These are phyloP conservation scores for Paramyrothecium sp. DNA, from an alignment of 2,329 filamentous ascomycete species.

Conservation along the genomic window DNA sequence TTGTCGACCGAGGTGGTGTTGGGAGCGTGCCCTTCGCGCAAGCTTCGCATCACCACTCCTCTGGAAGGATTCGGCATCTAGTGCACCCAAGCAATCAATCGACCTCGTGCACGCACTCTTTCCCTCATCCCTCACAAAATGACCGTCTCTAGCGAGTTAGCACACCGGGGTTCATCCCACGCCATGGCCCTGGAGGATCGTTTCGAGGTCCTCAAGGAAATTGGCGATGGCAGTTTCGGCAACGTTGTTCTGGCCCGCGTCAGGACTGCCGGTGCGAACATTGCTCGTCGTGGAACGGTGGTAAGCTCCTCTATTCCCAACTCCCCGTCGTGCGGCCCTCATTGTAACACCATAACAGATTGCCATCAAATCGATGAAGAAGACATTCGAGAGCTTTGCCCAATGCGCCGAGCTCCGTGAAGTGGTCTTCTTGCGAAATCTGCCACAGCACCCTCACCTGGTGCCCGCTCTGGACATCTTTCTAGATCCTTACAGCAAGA, in stretches of 20 bases:
- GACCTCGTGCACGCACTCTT: not conserved
- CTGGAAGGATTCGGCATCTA: too few species aligned
- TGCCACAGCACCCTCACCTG: slow-evolving; percentile 85
- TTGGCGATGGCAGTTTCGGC: slow-evolving; percentile 97
- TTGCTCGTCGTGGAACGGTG: slow-evolving; percentile 87
- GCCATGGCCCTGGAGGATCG: slow-evolving; percentile 79
- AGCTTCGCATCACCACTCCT: not conserved
- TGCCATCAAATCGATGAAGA: slow-evolving; percentile 99
- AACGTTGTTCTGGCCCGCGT: slow-evolving; percentile 92
- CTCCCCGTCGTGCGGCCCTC: slow-evolving; percentile 8
- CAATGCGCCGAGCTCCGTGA: slow-evolving; percentile 92
- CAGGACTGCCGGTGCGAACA: slow-evolving; percentile 81
- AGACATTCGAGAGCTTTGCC: slow-evolving; percentile 90
- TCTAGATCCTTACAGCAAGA: slow-evolving; percentile 91
- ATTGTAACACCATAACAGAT: slow-evolving; percentile 56
- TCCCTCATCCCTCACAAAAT: slow-evolving; percentile 46
- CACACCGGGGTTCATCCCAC: slow-evolving; percentile 64
- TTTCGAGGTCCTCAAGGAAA: slow-evolving; percentile 96
- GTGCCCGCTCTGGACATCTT: slow-evolving; percentile 99
- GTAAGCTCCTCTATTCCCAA: slow-evolving; percentile 55
- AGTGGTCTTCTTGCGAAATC: slow-evolving; percentile 90
- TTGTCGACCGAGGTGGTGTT: slow-evolving; percentile 21
- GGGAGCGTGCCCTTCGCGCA: slow-evolving; percentile 7
- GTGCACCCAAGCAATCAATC: too few species aligned
- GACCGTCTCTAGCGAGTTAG: slow-evolving; percentile 73